Evolutionary conservation across 768 basidiomycete species (phyloP).

Genomic region (Termitomyces sp.): DNA sequence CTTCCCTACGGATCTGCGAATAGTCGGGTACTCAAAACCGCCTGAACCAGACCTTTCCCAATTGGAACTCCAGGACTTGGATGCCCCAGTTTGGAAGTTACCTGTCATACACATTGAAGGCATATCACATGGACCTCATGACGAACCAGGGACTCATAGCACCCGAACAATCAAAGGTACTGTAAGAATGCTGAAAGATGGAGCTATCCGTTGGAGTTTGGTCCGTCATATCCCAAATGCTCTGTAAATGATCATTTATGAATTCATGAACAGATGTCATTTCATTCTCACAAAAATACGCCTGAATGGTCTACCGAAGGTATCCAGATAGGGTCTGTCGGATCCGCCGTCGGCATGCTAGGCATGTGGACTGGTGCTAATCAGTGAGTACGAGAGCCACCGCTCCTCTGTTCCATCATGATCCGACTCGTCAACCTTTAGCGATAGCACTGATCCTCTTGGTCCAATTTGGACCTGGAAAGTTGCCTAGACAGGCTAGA

Average conservation of each 20-base stretch:
- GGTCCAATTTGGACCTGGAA: slow-evolving; percentile 17
- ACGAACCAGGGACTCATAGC: slow-evolving; percentile 23
- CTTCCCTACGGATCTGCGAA: slow-evolving; percentile 44
- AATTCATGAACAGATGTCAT: slow-evolving; percentile 22
- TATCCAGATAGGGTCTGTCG: slow-evolving; percentile 51
- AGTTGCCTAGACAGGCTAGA: slow-evolving; percentile 2
- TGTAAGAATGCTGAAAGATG: slow-evolving; percentile 43
- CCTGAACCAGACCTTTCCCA: slow-evolving; percentile 19
- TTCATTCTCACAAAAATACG: slow-evolving; percentile 20
- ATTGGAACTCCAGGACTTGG: slow-evolving; percentile 11
- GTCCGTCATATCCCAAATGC: slow-evolving; percentile 23
- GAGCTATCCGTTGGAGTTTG: slow-evolving; percentile 46
- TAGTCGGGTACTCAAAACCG: slow-evolving; percentile 30
- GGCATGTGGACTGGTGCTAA: slow-evolving; percentile 50
- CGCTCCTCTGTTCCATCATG: slow-evolving; percentile 1
- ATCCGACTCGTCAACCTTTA: neutral
- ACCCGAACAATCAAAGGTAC: slow-evolving; percentile 33
- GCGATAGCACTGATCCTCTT: slow-evolving; percentile 14
- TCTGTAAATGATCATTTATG: neutral
- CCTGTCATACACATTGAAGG: slow-evolving; percentile 51
- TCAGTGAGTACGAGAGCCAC: slow-evolving; percentile 28
- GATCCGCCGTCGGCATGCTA: slow-evolving; percentile 46
- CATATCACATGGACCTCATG: slow-evolving; percentile 33
- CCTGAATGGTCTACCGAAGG: slow-evolving; percentile 51
- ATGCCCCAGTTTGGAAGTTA: slow-evolving; percentile 26